Conservation (phyloP, 768 basidiomycete genomes). For the Boletus tylopilopsis region DNA sequence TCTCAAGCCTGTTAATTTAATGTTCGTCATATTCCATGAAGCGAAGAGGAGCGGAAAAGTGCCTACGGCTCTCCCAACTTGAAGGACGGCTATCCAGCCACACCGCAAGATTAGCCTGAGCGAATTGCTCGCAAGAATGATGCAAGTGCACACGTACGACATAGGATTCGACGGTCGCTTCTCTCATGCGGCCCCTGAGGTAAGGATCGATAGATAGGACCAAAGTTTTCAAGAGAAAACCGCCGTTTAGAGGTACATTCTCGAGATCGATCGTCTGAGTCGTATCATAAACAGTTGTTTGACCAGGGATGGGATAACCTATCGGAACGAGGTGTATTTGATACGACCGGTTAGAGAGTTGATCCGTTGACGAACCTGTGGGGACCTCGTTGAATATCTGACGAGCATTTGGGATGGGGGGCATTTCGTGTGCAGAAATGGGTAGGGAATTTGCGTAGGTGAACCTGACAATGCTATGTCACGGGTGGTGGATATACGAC, state of each 20-base stretch:
- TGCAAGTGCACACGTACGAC: background rate
- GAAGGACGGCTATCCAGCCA: background rate
- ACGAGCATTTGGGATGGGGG: background rate
- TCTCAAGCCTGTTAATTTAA: background rate
- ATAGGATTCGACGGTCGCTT: background rate
- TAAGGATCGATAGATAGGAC: background rate
- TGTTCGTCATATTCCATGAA: background rate
- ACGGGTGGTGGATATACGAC: no score
- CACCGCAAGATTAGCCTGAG: background rate
- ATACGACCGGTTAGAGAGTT: background rate
- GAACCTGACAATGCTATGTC: no score
- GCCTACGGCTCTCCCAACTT: background rate
- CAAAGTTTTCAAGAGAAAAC: constrained; percentile 6
- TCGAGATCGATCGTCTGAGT: constrained; percentile 1
- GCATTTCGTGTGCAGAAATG: background rate
- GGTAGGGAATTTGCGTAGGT: background rate
- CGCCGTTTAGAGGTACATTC: background rate
- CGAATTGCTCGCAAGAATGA: background rate
- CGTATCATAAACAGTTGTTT: constrained; percentile 1
- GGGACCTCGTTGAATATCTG: constrained; percentile 1
- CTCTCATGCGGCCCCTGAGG: constrained; percentile 6
- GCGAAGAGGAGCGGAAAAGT: background rate
- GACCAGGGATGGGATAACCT: constrained; percentile 4
- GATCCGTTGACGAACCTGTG: background rate
- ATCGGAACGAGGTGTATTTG: background rate